Percentiles rank a stretch among this genome's conserved stretches.
Evolutionary conservation across 1,139 yeast genomes (phyloP).

Genomic region (Scheffersomyces insectosa): DNA sequence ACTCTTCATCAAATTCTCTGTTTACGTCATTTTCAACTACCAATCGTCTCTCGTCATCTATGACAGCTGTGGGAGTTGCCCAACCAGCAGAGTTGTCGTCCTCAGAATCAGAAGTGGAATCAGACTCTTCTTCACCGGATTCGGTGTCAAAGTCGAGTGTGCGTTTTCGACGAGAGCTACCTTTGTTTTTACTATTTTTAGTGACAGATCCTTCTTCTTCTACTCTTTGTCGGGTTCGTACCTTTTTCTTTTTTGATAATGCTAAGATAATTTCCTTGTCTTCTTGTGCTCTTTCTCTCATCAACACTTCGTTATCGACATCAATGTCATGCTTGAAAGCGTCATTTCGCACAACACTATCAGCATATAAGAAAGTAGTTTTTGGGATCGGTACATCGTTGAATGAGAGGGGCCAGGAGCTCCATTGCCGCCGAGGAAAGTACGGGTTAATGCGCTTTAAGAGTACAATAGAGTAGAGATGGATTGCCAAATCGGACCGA

Average conservation of each 20-base stretch:
- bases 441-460: slow-evolving; percentile 37
- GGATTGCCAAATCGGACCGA: slow-evolving; percentile 50
- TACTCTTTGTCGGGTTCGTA: background rate
- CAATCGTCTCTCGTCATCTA: background rate
- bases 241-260: slow-evolving; percentile 1
- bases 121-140: background rate
- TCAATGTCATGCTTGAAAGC: slow-evolving; percentile 19
- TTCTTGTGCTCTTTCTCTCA: background rate
- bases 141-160: background rate
- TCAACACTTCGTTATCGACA: slow-evolving; percentile 5
- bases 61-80: background rate
- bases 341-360: slow-evolving; percentile 16
- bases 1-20: background rate
- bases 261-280: background rate
- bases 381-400: slow-evolving; percentile 39
- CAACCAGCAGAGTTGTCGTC: background rate
- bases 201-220: background rate
- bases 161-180: background rate
- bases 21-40: background rate
- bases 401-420: slow-evolving; percentile 47
- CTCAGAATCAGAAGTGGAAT: background rate
- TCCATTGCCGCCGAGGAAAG: slow-evolving; percentile 41
- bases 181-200: background rate
- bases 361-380: slow-evolving; percentile 21
- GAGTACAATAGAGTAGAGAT: slow-evolving; percentile 49